These are phyloP conservation scores for Calocybe cyanea DNA, from an alignment of 768 basidiomycete genomes.

Conservation along the genomic window DNA sequence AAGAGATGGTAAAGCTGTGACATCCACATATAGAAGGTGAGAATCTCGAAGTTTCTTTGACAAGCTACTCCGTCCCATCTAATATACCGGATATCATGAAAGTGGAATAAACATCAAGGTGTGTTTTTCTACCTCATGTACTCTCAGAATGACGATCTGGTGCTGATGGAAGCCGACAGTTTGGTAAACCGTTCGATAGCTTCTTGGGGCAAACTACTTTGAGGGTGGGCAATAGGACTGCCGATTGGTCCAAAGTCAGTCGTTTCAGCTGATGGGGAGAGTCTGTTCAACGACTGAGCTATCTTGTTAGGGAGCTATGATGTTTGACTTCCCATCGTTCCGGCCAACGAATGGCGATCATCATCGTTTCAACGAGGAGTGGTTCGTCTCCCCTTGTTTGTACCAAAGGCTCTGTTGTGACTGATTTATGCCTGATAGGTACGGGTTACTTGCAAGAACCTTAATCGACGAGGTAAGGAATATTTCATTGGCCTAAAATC, in stretches of 20 bases:
- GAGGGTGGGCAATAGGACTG: slow-evolving; percentile 24
- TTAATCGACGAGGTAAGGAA: slow-evolving; percentile 29
- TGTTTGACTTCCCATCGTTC: slow-evolving; percentile 36
- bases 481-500: background rate
- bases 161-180: slow-evolving; percentile 17
- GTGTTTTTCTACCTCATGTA: background rate
- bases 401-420: background rate
- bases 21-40: slow-evolving; percentile 31
- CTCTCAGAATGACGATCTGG: background rate
- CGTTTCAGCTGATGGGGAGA: background rate
- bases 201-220: slow-evolving; percentile 33
- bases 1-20: slow-evolving; percentile 30
- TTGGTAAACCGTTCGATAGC: slow-evolving; percentile 32
- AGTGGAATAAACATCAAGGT: slow-evolving; percentile 34
- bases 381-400: slow-evolving; percentile 17
- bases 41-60: background rate
- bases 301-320: slow-evolving; percentile 27
- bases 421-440: slow-evolving; percentile 9
- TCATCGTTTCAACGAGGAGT: slow-evolving; percentile 30
- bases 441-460: slow-evolving; percentile 19
- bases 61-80: too few relatives aligned
- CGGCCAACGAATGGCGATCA: slow-evolving; percentile 28
- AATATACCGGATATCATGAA: slow-evolving; percentile 1
- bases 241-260: slow-evolving; percentile 33
- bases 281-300: background rate